Evolutionary conservation across 139 green algal species (phyloP).

Genomic region (Limnomonas spitsbergensis): DNA sequence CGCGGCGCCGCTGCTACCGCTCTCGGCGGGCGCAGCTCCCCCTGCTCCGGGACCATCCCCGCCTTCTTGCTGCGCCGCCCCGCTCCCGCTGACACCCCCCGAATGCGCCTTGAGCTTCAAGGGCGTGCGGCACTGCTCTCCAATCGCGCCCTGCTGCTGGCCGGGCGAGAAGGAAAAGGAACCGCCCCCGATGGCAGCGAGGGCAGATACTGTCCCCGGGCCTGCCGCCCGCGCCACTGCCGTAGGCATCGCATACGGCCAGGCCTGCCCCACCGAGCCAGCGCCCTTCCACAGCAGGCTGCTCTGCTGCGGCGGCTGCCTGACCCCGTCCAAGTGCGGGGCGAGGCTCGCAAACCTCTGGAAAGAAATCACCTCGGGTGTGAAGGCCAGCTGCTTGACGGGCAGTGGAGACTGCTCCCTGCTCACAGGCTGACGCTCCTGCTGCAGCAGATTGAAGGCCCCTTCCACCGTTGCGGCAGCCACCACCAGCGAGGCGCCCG

Average conservation of each 20-base stretch:
- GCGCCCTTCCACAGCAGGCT: too few relatives aligned
- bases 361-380: not conserved
- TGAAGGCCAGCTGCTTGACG: constrained; percentile 12
- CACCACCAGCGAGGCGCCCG: too few relatives aligned
- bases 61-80: too few relatives aligned
- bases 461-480: too few relatives aligned
- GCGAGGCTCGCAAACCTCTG: not conserved
- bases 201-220: too few relatives aligned
- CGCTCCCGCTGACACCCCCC: too few relatives aligned
- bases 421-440: not conserved
- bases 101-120: not conserved
- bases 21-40: not conserved
- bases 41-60: too few relatives aligned
- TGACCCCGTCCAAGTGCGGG: not conserved
- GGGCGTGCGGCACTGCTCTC: too few relatives aligned
- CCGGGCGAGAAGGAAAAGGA: not conserved
- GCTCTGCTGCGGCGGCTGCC: not conserved
- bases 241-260: too few relatives aligned
- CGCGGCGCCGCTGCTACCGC: not conserved
- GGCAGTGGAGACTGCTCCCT: not conserved
- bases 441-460: too few relatives aligned
- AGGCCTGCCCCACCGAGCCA: too few relatives aligned
- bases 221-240: too few relatives aligned
- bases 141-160: not conserved
- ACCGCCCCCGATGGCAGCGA: not conserved